phyloP scores from a whole-genome alignment of 208 protist species.

The Leishmania gerbilli region DNA sequence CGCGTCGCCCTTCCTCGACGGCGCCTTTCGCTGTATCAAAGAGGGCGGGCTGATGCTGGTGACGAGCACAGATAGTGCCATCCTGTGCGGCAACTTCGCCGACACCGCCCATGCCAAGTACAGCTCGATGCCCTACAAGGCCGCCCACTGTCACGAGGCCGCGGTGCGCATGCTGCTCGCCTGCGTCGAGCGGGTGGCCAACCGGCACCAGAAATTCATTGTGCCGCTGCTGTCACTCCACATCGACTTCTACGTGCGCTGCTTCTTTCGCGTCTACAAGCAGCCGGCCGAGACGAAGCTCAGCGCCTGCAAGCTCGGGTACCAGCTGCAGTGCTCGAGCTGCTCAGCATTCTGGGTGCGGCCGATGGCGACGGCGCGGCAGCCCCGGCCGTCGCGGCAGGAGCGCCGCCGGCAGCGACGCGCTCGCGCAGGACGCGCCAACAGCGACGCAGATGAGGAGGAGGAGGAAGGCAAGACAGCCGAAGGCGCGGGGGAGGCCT shows the following conservation, averaged over 20 bases:
- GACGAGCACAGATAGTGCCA: conserved; percentile 98
- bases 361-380: conserved; percentile 75
- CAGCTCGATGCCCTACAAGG: conserved; percentile 91
- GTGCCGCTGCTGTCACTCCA: conserved; percentile 96
- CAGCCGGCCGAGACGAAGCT: conserved; percentile 91
- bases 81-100: conserved; percentile 97
- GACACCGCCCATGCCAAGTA: conserved; percentile 99
- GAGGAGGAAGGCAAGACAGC: not conserved
- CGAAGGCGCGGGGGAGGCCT: not conserved
- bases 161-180: conserved; percentile 97
- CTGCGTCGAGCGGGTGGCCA: conserved; percentile 92
- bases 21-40: conserved; percentile 94
- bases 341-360: conserved; percentile 95
- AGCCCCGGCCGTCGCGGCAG: conserved; percentile 24
- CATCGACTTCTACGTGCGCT: conserved; percentile 99
- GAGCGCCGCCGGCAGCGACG: conserved; percentile 23
- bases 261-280: conserved; percentile 98
- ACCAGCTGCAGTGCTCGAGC: conserved; percentile 95
- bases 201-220: conserved; percentile 95
- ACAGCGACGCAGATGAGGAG: not conserved
- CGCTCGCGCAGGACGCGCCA: conserved; percentile 2
- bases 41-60: conserved; percentile 98
- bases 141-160: conserved; percentile 94
- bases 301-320: conserved; percentile 81
- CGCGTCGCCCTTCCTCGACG: conserved; percentile 97